Percentiles rank a stretch among this genome's conserved stretches.
These are phyloP conservation scores for Scheffersomyces quercinus DNA, from an alignment of 1,139 yeast genomes.

Conservation along the genomic window DNA sequence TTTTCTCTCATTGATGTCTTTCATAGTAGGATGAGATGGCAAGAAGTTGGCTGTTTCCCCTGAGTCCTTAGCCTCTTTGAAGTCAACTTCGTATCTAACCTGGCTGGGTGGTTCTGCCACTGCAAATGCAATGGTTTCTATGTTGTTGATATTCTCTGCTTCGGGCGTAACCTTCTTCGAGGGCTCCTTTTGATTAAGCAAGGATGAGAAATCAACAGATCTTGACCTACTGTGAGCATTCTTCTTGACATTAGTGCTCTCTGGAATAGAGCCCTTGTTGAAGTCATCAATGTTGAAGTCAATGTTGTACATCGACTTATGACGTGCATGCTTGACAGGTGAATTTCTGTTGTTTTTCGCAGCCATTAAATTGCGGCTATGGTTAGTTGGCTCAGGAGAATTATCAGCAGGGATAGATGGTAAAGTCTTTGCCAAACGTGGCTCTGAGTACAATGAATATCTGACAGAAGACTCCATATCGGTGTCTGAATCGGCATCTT, in stretches of 20 bases:
- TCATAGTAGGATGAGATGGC: background rate
- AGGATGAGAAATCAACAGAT: conserved; percentile 10
- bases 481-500: conserved; percentile 31
- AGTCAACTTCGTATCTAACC: conserved; percentile 43
- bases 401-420: background rate
- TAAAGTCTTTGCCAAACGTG: background rate
- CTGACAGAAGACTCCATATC: conserved; percentile 22
- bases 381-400: background rate
- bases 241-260: no score
- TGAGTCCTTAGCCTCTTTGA: conserved; percentile 30
- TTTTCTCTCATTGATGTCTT: background rate
- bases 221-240: conserved; percentile 13
- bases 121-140: conserved; percentile 20
- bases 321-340: conserved; percentile 40
- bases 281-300: conserved; percentile 18
- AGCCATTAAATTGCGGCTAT: background rate
- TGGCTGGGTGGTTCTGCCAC: conserved; percentile 43
- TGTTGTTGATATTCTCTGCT: background rate
- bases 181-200: background rate
- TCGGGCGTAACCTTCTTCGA: conserved; percentile 1
- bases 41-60: background rate
- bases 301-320: conserved; percentile 41
- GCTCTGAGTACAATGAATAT: conserved; percentile 12
- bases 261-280: background rate
- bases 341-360: conserved; percentile 11